Evolutionary conservation across 768 basidiomycete genomes (phyloP), one percentile per base, ranked within the genome.

Genomic region (Infundibulicybe gibba): DNA sequence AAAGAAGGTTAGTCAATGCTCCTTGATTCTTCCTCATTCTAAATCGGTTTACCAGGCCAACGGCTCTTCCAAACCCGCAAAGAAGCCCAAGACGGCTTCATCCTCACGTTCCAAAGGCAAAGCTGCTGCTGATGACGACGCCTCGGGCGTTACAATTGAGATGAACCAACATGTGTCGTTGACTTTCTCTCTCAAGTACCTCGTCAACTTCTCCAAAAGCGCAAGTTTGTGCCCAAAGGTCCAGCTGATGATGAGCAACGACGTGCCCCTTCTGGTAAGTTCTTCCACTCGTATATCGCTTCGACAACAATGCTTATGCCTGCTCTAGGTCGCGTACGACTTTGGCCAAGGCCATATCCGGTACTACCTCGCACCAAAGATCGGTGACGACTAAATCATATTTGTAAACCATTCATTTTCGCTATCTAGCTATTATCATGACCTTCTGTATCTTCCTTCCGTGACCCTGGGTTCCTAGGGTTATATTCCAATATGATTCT

Each of bases 361-460:
- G 51, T 98, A 95, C 76, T 98, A 94, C 75, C 79, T 98, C 45
- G 94, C 94, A 38, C 94, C 94, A 17, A 97, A 97, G 74, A 94
- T 94, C 50, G 87, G 88, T 30, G 90, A 93, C 55, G 90, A 93
- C 48, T 90, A 61, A 49, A 43, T 25, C 25, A 25, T 25, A 25
- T 25, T 8, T 25, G 25, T 25, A 25, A 25, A 25, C 8, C 25
- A 25, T 8, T 8, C 25, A 25, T 25, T 25, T 25, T 8, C 8
- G 25, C 25, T 25, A 25, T 25, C 25, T 25, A 25, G 25, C 25
- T 25, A 25, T 25, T 25, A 25, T 8, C 25, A 25, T 25, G 25
- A 25, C 25, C 25, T 4, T 25, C 25, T 25, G 25, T 25, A 25
- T 4, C 25, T 25, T 25, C 25, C 25, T 25, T 3, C 8, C 25